A percentile compares a stretch with the other conserved stretches of the same genome.
phyloP scores from a whole-genome alignment of 1,139 yeast genomes.

The Candida sanyaensis region DNA sequence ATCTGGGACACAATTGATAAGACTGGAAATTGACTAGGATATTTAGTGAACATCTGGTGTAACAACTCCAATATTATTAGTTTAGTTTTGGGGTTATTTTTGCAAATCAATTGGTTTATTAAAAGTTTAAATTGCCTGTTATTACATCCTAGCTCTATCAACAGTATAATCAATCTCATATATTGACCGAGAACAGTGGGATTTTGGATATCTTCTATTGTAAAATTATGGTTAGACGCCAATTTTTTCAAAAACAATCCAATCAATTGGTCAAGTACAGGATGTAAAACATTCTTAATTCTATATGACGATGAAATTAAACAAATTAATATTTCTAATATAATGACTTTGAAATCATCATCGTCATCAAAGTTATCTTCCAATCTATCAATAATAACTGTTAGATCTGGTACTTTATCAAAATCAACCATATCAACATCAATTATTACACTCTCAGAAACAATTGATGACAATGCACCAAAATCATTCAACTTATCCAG shows the following conservation, averaged over 20 bases:
- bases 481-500: constrained; percentile 23
- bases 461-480: constrained; percentile 20
- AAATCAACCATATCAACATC: constrained; percentile 7
- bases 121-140: constrained; percentile 22
- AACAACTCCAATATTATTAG: constrained; percentile 27
- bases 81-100: constrained; percentile 14
- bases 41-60: constrained; percentile 22
- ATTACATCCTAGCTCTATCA: constrained; percentile 41
- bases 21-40: constrained; percentile 32
- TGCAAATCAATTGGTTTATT: constrained; percentile 18
- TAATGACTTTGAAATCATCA: constrained; percentile 31
- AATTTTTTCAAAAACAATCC: constrained; percentile 8
- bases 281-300: constrained; percentile 19
- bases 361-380: constrained; percentile 24
- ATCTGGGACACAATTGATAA: constrained; percentile 29
- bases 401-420: neutral
- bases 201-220: constrained; percentile 5
- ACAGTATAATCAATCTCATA: constrained; percentile 24
- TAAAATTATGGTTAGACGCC: neutral
- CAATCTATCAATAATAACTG: constrained; percentile 9
- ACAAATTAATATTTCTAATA: constrained; percentile 30
- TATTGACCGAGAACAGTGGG: constrained; percentile 22
- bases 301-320: constrained; percentile 23
- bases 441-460: constrained; percentile 19
- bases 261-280: constrained; percentile 20